Evolutionary conservation across 768 basidiomycete species (phyloP), one percentile per base, ranked within the genome.

Genomic region (Lepiota brunneoincarnata): DNA sequence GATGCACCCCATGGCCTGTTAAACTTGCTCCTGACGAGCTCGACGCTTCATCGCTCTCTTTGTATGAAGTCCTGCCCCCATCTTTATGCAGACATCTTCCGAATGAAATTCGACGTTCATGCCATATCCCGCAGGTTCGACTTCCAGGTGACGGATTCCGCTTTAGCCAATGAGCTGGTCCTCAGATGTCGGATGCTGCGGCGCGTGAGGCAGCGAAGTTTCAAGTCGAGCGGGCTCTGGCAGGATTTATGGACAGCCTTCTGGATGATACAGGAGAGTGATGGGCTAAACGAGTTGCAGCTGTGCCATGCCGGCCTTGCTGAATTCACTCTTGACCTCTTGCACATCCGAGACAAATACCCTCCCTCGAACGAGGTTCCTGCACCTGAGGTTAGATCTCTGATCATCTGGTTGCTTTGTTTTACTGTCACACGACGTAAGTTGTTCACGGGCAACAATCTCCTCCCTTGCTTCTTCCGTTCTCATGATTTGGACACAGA

Each of bases 211-310:
- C 68, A 62, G 26, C 62, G 64, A 5, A 71, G 70, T 57, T 54
- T 77, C 42, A 66, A 71, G 2, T 38, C 48, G 3, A 58, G 52
- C 24, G 56, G 62, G 23, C 56, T 79, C 40, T 58, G 63, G 1
- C 69, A 72, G 35, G 84, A 84, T 63, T 61, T 87, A 20, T 84
- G 82, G 77, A 77, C 77, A 6, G 76, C 76, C 5, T 72, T 83
- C 54, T 72, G 82, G 57, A 84, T 87, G 79, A 62, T 81, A n/a
- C 62, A 84, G 28, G 86, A 88, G 63, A 79, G 77, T 58, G 74
- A 75, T 35, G 72, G 71, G 2, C 63, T 72, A 46, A 84, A 83
- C 59, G 74, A 74, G 52, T 62, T 56, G 20, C 77, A 83, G 21
- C 71, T 86, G 9, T 61, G 63, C 14, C 58, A 64, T 17, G 75